Conservation (phyloP, 129 eudicot species). For the Rutidosis leptorrhynchoides region DNA sequence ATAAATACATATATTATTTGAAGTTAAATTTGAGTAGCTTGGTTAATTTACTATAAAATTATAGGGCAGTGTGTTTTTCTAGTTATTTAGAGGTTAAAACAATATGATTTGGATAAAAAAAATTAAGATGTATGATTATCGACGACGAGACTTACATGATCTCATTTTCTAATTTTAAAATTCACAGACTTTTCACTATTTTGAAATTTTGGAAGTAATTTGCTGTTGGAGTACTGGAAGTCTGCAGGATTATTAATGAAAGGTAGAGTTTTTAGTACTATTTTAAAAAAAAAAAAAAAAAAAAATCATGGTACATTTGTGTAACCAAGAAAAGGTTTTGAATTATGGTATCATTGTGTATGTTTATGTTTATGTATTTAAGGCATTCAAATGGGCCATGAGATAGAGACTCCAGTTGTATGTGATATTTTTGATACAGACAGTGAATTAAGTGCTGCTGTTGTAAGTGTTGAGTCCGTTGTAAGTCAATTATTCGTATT, state of each 20-base stretch:
- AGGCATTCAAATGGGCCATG: constrained; percentile 62
- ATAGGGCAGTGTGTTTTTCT: no score
- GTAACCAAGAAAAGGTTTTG: not conserved
- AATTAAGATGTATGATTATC: no score
- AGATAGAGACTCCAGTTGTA: constrained; percentile 78
- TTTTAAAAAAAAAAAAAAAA: no score
- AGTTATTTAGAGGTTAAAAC: no score
- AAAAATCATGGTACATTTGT: not conserved
- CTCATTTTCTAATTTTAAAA: not conserved
- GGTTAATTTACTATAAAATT: no score
- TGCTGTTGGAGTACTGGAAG: constrained; percentile 77
- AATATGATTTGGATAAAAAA: no score
- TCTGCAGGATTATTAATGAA: constrained; percentile 58
- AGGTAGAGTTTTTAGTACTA: constrained; percentile 39
- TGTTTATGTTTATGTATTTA: constrained; percentile 14
- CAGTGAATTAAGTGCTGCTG: constrained; percentile 87
- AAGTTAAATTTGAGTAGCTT: no score
- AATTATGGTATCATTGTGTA: not conserved
- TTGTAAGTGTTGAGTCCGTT: constrained; percentile 81
- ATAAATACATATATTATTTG: no score
- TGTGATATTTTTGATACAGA: constrained; percentile 65
- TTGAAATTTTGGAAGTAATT: constrained; percentile 43
- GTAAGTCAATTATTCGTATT: constrained; percentile 43
- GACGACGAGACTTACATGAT: not conserved
- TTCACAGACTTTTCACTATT: not conserved